A percentile compares a stretch with the other conserved stretches of the same genome.
Evolutionary conservation across 768 basidiomycete genomes (phyloP).

Genomic region (Termitomyces sp.): DNA sequence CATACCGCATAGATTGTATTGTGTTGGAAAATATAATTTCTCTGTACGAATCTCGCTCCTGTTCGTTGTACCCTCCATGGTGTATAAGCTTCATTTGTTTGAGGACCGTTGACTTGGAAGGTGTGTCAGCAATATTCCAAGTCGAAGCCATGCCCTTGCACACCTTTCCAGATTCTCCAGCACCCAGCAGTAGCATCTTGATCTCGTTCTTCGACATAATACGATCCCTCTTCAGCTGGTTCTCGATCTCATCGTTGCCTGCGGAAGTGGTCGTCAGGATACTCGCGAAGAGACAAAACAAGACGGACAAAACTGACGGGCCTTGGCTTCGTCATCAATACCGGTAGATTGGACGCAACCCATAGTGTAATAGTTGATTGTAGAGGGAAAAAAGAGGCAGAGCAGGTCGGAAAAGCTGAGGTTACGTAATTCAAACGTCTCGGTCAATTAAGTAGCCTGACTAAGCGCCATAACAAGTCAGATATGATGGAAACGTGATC

Average conservation of each 20-base stretch:
- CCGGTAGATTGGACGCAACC: constrained; percentile 69
- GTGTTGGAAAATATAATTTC: constrained; percentile 91
- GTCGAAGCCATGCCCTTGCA: constrained; percentile 11
- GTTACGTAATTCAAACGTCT: too few species aligned
- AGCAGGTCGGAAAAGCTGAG: too few species aligned
- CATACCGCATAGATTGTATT: constrained; percentile 85
- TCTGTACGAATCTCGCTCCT: constrained; percentile 68
- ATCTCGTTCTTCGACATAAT: constrained; percentile 91
- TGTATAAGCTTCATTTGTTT: constrained; percentile 3
- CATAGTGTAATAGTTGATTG: too few species aligned
- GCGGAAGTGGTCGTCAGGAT: not conserved
- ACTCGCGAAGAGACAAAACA: not conserved
- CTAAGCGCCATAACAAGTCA: too few species aligned
- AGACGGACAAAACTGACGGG: constrained; percentile 46
- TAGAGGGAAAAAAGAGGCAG: too few species aligned
- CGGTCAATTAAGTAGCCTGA: too few species aligned
- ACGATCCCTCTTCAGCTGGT: constrained; percentile 82
- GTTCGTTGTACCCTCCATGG: not conserved
- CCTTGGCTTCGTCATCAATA: constrained; percentile 77
- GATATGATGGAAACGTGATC: too few species aligned
- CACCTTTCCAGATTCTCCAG: constrained; percentile 96
- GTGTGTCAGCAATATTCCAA: not conserved
- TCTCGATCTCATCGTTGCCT: constrained; percentile 95
- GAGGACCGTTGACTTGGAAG: not conserved
- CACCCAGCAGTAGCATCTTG: constrained; percentile 93